phyloP scores from a whole-genome alignment of 2,329 filamentous ascomycete genomes.

The Dactylonectria macrodidyma region DNA sequence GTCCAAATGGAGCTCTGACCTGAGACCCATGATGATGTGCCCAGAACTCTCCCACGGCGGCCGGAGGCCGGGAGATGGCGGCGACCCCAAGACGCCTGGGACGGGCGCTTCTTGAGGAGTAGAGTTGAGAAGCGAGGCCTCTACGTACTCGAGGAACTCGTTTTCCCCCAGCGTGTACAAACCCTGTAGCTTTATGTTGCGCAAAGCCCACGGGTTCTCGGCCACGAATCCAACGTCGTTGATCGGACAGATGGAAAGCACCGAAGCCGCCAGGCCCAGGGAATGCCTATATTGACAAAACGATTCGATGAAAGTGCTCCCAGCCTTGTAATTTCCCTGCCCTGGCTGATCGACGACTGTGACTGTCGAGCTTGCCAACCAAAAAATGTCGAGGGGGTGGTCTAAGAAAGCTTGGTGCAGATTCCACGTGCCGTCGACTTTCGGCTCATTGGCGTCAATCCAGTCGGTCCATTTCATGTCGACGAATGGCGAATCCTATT shows the following conservation, averaged over 20 bases:
- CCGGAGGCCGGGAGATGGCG: neutral
- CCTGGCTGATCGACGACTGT: slow-evolving; percentile 21
- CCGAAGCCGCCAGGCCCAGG: slow-evolving; percentile 26
- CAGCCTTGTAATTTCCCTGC: slow-evolving; percentile 31
- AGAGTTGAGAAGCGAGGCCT: slow-evolving; percentile 9
- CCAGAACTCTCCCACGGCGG: neutral
- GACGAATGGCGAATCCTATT: slow-evolving; percentile 49
- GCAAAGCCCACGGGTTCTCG: slow-evolving; percentile 6
- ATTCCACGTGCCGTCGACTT: slow-evolving; percentile 51
- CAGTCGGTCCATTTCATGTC: slow-evolving; percentile 48
- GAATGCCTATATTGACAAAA: slow-evolving; percentile 29
- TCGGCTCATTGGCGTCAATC: slow-evolving; percentile 48
- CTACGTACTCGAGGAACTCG: slow-evolving; percentile 26
- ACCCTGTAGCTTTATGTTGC: slow-evolving; percentile 14
- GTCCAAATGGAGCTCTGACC: slow-evolving; percentile 9
- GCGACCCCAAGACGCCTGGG: neutral
- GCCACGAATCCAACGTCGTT: slow-evolving; percentile 32
- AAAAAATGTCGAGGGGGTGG: slow-evolving; percentile 55
- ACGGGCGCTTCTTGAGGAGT: neutral
- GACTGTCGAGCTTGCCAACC: slow-evolving; percentile 25
- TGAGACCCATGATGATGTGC: slow-evolving; percentile 24
- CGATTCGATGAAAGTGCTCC: slow-evolving; percentile 28
- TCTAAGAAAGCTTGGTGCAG: slow-evolving; percentile 42
- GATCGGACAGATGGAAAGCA: slow-evolving; percentile 24
- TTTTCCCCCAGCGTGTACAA: slow-evolving; percentile 10